A percentile compares a stretch with the other conserved stretches of the same genome.
Conservation (phyloP, 768 basidiomycete species). For the Mycena metata region DNA sequence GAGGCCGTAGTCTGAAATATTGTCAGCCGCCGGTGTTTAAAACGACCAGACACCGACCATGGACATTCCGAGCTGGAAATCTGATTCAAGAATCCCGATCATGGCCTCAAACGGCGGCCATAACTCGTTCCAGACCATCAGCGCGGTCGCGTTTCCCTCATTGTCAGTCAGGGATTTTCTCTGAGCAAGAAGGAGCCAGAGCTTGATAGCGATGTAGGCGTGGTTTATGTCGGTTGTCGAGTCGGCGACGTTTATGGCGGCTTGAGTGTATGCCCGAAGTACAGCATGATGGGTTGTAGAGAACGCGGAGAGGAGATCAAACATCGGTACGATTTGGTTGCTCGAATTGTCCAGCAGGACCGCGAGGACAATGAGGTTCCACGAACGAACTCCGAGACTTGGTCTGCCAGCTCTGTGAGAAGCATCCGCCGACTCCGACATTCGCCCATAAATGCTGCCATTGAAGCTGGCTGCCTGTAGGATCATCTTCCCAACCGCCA, state of each 20-base stretch:
- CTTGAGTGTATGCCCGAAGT: conserved; percentile 57
- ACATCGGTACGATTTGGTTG: conserved; percentile 57
- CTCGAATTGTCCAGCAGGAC: conserved; percentile 59
- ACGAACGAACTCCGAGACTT: conserved; percentile 64
- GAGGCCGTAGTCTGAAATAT: conserved; percentile 63
- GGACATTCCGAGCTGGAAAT: conserved; percentile 57
- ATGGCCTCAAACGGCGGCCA: conserved; percentile 79
- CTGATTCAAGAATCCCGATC: conserved; percentile 62
- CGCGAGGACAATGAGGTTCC: conserved; percentile 74
- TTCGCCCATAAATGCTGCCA: conserved; percentile 53
- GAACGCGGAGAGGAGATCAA: conserved; percentile 66
- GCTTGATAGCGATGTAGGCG: conserved; percentile 75
- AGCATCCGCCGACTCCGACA: conserved; percentile 56
- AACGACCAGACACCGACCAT: conserved; percentile 48
- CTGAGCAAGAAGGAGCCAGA: conserved; percentile 76
- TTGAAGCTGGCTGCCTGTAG: conserved; percentile 64
- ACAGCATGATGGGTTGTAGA: conserved; percentile 60
- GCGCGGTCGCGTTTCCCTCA: conserved; percentile 49
- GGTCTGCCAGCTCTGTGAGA: conserved; percentile 48
- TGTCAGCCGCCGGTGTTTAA: conserved; percentile 15
- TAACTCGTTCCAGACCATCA: conserved; percentile 79
- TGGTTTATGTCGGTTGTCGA: conserved; percentile 73
- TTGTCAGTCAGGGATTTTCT: conserved; percentile 48
- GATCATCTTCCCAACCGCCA: conserved; percentile 67
- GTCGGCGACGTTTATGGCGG: conserved; percentile 54